Conservation (phyloP, 805 yeast species). For the Phaffomyces thermotolerans region DNA sequence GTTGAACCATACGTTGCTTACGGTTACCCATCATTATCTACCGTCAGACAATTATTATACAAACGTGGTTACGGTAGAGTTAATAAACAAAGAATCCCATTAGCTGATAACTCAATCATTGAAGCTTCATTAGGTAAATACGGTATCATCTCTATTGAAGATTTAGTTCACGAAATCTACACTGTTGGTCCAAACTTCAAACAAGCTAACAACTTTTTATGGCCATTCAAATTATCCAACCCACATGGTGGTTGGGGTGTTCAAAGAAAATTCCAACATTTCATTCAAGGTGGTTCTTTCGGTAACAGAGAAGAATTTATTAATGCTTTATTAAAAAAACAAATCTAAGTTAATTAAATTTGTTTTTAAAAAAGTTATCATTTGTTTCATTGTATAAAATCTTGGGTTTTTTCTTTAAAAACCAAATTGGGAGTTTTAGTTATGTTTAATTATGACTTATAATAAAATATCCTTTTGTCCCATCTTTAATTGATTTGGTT, state of each 20-base stretch:
- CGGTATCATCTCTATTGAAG: constrained; percentile 90
- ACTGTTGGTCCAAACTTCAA: constrained; percentile 98
- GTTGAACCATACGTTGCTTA: constrained; percentile 95
- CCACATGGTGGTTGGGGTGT: constrained; percentile 98
- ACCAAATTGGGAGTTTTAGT: too few species aligned
- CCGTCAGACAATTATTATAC: constrained; percentile 89
- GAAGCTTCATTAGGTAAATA: constrained; percentile 85
- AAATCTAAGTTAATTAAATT: constrained; percentile 21
- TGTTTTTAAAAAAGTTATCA: background rate
- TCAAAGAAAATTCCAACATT: constrained; percentile 93
- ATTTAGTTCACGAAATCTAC: constrained; percentile 92
- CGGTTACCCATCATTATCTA: constrained; percentile 94
- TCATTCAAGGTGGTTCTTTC: constrained; percentile 96
- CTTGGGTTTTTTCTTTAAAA: background rate
- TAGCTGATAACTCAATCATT: constrained; percentile 80
- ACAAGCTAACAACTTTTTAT: constrained; percentile 96
- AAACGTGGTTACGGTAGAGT: constrained; percentile 98
- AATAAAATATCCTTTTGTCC: background rate
- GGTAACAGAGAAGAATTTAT: constrained; percentile 97
- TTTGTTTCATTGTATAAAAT: background rate
- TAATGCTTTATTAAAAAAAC: constrained; percentile 76
- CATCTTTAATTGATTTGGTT: background rate
- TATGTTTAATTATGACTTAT: too few species aligned
- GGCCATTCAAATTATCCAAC: constrained; percentile 96
- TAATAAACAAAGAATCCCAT: constrained; percentile 91